Conservation (phyloP, 163 green algal genomes). For the Smithsoniella earleae region DNA sequence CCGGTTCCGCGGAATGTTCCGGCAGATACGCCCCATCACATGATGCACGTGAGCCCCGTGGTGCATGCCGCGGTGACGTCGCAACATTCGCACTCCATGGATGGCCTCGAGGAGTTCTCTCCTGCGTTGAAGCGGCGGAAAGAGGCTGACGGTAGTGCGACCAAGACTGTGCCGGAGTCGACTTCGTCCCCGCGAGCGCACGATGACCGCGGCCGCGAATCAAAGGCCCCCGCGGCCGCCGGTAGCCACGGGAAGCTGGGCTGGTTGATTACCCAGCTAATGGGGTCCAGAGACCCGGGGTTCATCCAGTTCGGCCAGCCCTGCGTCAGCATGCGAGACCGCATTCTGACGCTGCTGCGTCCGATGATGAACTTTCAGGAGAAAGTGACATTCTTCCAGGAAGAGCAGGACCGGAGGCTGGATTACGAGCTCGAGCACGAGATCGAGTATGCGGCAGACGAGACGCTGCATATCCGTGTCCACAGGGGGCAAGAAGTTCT, state of each 20-base stretch:
- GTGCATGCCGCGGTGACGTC: neutral
- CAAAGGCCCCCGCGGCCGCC: too few species aligned
- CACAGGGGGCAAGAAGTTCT: constrained; percentile 12
- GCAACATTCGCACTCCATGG: neutral
- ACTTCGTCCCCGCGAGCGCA: too few species aligned
- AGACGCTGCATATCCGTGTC: constrained; percentile 8
- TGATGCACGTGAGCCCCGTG: constrained; percentile 17
- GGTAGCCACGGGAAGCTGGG: neutral
- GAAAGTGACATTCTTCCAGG: constrained; percentile 22
- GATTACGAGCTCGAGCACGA: constrained; percentile 21
- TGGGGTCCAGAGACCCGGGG: constrained; percentile 3
- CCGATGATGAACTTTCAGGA: constrained; percentile 30
- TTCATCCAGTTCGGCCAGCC: neutral
- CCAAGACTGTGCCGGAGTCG: too few species aligned
- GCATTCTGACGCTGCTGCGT: constrained; percentile 18
- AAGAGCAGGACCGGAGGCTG: constrained; percentile 3
- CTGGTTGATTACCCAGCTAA: constrained; percentile 15
- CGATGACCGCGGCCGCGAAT: too few species aligned
- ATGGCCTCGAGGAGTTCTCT: neutral
- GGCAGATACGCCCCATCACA: constrained; percentile 10
- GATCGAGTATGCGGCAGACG: neutral
- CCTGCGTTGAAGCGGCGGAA: neutral
- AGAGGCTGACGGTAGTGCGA: neutral
- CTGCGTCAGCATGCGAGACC: constrained; percentile 2
- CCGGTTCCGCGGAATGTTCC: neutral